Conservation (phyloP, 192 early-diverging fungal species). For the Coemansia sp. region DNA sequence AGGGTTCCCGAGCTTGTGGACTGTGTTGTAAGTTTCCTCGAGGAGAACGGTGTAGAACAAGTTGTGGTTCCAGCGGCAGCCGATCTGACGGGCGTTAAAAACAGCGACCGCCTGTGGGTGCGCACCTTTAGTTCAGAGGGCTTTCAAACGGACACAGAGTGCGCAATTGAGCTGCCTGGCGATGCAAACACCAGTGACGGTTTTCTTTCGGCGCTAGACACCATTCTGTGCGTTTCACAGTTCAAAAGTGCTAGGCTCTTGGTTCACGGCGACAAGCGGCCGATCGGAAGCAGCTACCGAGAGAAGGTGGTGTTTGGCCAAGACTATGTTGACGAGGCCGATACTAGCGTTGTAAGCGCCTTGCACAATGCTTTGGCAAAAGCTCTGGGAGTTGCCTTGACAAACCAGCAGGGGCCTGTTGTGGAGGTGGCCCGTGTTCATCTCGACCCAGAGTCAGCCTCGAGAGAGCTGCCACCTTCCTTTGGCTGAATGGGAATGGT, state of each 20-base stretch:
- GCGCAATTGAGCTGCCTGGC: not conserved
- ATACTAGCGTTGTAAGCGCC: slow-evolving; percentile 15
- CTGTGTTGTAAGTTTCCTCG: slow-evolving; percentile 19
- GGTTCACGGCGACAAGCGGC: slow-evolving; percentile 42
- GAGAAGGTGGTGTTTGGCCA: slow-evolving; percentile 40
- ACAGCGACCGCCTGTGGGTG: slow-evolving; percentile 20
- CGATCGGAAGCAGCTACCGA: slow-evolving; percentile 34
- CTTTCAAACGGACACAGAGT: no score
- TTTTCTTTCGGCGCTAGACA: slow-evolving; percentile 29
- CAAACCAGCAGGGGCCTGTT: not conserved
- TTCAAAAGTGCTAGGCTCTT: slow-evolving; percentile 20
- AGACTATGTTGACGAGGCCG: slow-evolving; percentile 34
- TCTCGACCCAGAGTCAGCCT: slow-evolving; percentile 26
- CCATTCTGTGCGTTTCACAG: slow-evolving; percentile 18
- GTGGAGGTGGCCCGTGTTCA: slow-evolving; percentile 27
- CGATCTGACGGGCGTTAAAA: slow-evolving; percentile 17
- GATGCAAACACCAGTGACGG: slow-evolving; percentile 31
- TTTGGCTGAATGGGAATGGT: slow-evolving; percentile 13
- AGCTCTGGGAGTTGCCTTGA: slow-evolving; percentile 2
- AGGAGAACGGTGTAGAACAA: slow-evolving; percentile 23
- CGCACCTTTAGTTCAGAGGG: not conserved
- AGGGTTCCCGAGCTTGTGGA: slow-evolving; percentile 33
- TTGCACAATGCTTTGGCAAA: slow-evolving; percentile 17
- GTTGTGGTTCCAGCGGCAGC: slow-evolving; percentile 35
- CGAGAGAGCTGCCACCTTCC: slow-evolving; percentile 19